Base-by-base conservation (phyloP, 1,139 yeast genomes). In the Wickerhamomyces sp. region DNA sequence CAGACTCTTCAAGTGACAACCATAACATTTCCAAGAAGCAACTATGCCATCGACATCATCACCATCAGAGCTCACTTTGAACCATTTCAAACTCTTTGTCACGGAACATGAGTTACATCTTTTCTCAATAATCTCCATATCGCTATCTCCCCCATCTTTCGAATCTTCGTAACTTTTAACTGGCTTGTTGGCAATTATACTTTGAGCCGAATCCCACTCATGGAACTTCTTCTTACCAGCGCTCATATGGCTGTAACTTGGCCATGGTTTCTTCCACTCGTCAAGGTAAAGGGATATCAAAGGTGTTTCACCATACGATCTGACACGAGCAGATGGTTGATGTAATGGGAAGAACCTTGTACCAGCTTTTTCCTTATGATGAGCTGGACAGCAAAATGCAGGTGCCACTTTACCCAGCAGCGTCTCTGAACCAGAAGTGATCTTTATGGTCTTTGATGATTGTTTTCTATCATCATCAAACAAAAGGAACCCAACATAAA, bases 351-450 rank as follows among this genome's bases (percentile, higher is more conserved):
- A 75, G 45, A 20, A 75, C 49, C 4, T 76, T 68, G 23, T 34
- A 22, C 4, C 54, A 48, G 7, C 36, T 34, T n/a, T 37, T 16
- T 15, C 40, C 39, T 24, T 52, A 50, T 16, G 46, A 46, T 33
- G 69, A 51, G 41, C 63, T 66, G 10, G 70, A 16, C 83, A 76
- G 3, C 62, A 44, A 12, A 73, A 44, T 4, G 60, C 55, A 1
- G 78, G 78, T 23, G 47, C 55, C 20, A 74, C 55, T 27, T 49
- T 63, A 0, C 80, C 79, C n/a, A n/a, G n/a, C n/a, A n/a, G n/a
- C n/a, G n/a, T n/a, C n/a, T n/a, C n/a, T n/a, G n/a, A n/a, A n/a
- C 42, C 38, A 4, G 54, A 16, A 3, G 10, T 5, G 10, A 28
- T 57, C 6, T 53, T 62, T 5, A 70, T 49, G 36, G 54, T 59